phyloP scores from a whole-genome alignment of 116 monocot species.

The Trichopus zeylanicus region DNA sequence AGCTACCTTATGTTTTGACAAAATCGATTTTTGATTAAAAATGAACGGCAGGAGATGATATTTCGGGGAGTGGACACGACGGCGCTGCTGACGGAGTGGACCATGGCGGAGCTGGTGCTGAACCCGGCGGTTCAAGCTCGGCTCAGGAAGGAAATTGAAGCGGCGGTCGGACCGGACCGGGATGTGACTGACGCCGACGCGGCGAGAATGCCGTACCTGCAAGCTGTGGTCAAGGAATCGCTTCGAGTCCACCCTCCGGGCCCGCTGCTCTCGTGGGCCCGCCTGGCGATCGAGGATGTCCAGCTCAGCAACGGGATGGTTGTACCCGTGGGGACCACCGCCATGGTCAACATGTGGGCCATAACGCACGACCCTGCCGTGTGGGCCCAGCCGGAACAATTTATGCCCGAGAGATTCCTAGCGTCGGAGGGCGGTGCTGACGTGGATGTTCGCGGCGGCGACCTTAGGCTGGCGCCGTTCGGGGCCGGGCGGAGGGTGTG shows the following conservation, averaged over 20 bases:
- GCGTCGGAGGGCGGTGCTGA: slow-evolving; percentile 24
- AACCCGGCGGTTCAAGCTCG: slow-evolving; percentile 35
- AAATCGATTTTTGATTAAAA: not conserved
- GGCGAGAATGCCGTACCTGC: slow-evolving; percentile 54
- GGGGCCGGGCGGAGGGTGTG: slow-evolving; percentile 73
- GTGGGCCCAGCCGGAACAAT: slow-evolving; percentile 41
- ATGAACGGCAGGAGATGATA: slow-evolving; percentile 63
- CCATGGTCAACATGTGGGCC: slow-evolving; percentile 96
- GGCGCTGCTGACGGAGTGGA: slow-evolving; percentile 82
- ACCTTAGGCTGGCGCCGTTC: slow-evolving; percentile 72
- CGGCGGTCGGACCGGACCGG: slow-evolving; percentile 10
- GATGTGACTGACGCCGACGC: slow-evolving; percentile 44
- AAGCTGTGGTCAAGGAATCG: slow-evolving; percentile 72
- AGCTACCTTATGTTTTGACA: not conserved
- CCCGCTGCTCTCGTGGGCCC: slow-evolving; percentile 68
- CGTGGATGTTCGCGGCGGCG: slow-evolving; percentile 54
- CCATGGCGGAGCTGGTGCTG: slow-evolving; percentile 70
- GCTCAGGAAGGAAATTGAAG: slow-evolving; percentile 44
- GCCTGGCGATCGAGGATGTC: slow-evolving; percentile 58
- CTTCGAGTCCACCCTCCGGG: slow-evolving; percentile 58
- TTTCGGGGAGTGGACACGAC: slow-evolving; percentile 82
- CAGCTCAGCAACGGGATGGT: slow-evolving; percentile 78
- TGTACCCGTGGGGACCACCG: slow-evolving; percentile 60
- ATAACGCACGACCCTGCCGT: slow-evolving; percentile 59
- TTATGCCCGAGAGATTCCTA: slow-evolving; percentile 51